Percentiles rank a stretch among this genome's conserved stretches.
Evolutionary conservation across 129 eudicot species (phyloP).

Genomic region (Glebionis coronaria): DNA sequence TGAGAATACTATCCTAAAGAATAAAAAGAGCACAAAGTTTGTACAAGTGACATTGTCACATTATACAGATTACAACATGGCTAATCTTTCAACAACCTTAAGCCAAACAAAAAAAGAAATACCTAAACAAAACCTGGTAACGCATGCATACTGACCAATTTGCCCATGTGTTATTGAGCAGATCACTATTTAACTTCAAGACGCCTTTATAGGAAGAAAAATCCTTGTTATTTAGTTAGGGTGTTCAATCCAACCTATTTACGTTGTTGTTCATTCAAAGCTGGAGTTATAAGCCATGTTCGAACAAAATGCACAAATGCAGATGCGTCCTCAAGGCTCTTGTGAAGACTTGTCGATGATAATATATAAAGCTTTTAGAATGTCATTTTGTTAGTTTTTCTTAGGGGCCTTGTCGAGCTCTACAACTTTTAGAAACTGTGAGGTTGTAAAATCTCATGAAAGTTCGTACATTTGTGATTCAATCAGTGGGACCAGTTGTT

Average conservation of each 20-base stretch:
- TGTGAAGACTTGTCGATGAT: slow-evolving; percentile 48
- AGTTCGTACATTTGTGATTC: slow-evolving; percentile 72
- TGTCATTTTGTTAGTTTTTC: slow-evolving; percentile 28
- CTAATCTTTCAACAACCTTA: slow-evolving; percentile 15
- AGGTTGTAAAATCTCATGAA: slow-evolving; percentile 95
- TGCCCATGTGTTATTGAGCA: slow-evolving; percentile 4
- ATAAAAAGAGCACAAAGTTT: slow-evolving; percentile 5
- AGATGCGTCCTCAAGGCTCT: slow-evolving; percentile 77
- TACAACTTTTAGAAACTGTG: slow-evolving; percentile 57
- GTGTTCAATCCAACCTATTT: slow-evolving; percentile 56
- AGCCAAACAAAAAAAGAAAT: slow-evolving; percentile 4
- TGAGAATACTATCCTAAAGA: slow-evolving; percentile 1
- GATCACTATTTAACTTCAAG: background rate
- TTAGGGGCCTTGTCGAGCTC: slow-evolving; percentile 47
- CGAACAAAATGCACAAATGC: slow-evolving; percentile 74
- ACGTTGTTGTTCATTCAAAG: slow-evolving; percentile 69
- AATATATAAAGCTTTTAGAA: slow-evolving; percentile 56
- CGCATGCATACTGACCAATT: slow-evolving; percentile 1
- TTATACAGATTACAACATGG: slow-evolving; percentile 18
- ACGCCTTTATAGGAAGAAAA: slow-evolving; percentile 31
- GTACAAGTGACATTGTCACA: slow-evolving; percentile 25
- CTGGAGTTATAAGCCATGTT: slow-evolving; percentile 50
- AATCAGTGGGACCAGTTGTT: slow-evolving; percentile 65
- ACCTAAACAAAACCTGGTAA: background rate
- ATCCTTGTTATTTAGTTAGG: slow-evolving; percentile 26